These are phyloP conservation scores for Austroboletus eburneus DNA, from an alignment of 768 basidiomycete species.

Conservation along the genomic window DNA sequence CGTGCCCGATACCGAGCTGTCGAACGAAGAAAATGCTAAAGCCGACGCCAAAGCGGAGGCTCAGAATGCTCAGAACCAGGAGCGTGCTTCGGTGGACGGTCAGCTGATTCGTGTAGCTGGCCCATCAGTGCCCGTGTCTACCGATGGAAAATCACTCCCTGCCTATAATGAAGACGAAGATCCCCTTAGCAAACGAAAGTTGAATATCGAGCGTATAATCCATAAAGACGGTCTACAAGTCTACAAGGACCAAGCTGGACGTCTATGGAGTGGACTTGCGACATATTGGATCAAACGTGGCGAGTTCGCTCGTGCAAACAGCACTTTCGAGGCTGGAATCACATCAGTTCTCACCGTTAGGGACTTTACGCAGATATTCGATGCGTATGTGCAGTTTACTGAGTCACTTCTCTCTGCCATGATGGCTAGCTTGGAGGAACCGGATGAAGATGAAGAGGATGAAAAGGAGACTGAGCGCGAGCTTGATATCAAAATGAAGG, in stretches of 20 bases:
- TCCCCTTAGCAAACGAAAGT: constrained; percentile 57
- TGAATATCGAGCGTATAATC: constrained; percentile 87
- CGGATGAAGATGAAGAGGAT: constrained; percentile 70
- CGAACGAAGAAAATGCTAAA: constrained; percentile 48
- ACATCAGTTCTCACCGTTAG: constrained; percentile 83
- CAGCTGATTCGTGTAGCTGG: constrained; percentile 70
- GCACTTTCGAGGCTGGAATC: constrained; percentile 86
- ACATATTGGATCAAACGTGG: constrained; percentile 98
- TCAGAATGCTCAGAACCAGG: constrained; percentile 25
- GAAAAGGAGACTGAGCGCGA: constrained; percentile 76
- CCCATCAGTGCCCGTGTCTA: constrained; percentile 49
- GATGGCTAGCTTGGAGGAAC: constrained; percentile 80
- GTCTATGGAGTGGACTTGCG: constrained; percentile 92
- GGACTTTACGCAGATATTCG: constrained; percentile 97
- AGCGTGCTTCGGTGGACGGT: constrained; percentile 49
- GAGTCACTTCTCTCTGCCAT: constrained; percentile 86
- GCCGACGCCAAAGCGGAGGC: constrained; percentile 44
- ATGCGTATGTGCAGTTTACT: constrained; percentile 91
- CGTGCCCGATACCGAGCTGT: constrained; percentile 63
- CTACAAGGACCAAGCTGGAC: constrained; percentile 96
- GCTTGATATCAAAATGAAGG: constrained; percentile 83
- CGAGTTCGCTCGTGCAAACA: constrained; percentile 88
- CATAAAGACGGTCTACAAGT: constrained; percentile 79
- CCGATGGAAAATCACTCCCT: constrained; percentile 46
- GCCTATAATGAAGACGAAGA: constrained; percentile 83